Conservation (phyloP, 176 grass and related monocot species). For the Luzula sylvatica region DNA sequence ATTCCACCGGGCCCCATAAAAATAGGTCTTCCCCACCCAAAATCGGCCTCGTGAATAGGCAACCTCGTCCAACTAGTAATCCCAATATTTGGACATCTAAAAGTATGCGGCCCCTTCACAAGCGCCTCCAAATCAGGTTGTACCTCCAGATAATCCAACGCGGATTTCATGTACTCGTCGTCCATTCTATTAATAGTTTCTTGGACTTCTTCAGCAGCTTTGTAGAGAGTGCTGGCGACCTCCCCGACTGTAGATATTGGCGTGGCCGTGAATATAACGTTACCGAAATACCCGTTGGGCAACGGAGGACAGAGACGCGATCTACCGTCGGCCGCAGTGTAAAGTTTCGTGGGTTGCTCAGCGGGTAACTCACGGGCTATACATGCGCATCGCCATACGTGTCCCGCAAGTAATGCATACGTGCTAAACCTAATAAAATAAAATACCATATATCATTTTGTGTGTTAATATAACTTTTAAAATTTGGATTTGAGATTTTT, state of each 20-base stretch:
- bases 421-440: slow-evolving; percentile 9
- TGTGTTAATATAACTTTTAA: not conserved
- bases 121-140: slow-evolving; percentile 11
- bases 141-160: slow-evolving; percentile 29
- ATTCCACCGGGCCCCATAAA: slow-evolving; percentile 25
- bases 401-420: slow-evolving; percentile 24
- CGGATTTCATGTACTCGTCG: slow-evolving; percentile 28
- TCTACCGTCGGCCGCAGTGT: slow-evolving; percentile 25
- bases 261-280: slow-evolving; percentile 27
- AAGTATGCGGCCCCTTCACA: slow-evolving; percentile 6
- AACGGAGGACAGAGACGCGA: slow-evolving; percentile 6
- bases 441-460: too few species aligned
- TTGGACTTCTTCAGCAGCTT: slow-evolving; percentile 17
- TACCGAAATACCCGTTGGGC: slow-evolving; percentile 31
- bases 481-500: too few species aligned
- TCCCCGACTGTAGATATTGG: slow-evolving; percentile 11
- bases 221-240: not conserved
- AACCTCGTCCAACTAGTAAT: slow-evolving; percentile 33
- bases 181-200: slow-evolving; percentile 17
- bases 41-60: slow-evolving; percentile 25
- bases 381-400: slow-evolving; percentile 29
- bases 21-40: slow-evolving; percentile 20
- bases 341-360: slow-evolving; percentile 5
- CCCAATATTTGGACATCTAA: slow-evolving; percentile 25
- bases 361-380: slow-evolving; percentile 14